Percentiles rank a stretch among this genome's conserved stretches.
phyloP scores from a whole-genome alignment of 805 yeast species.

The Suhomyces sp. region DNA sequence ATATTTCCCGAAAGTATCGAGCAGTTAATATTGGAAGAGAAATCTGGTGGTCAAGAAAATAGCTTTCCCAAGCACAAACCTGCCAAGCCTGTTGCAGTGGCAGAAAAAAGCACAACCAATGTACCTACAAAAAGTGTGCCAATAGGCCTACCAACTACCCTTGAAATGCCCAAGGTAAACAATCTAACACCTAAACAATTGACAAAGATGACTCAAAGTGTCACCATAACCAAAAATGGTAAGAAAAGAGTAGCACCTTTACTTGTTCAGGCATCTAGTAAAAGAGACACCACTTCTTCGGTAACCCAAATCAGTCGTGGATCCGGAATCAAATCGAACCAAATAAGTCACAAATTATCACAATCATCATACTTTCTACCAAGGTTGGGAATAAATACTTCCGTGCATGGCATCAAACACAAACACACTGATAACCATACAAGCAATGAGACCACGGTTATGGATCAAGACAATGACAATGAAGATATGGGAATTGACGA shows the following conservation, averaged over 20 bases:
- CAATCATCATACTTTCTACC: slow-evolving; percentile 53
- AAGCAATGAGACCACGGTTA: slow-evolving; percentile 14
- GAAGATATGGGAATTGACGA: slow-evolving; percentile 45
- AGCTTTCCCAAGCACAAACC: slow-evolving; percentile 6
- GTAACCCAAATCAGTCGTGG: slow-evolving; percentile 6
- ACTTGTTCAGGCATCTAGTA: slow-evolving; percentile 48
- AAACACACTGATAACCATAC: slow-evolving; percentile 10
- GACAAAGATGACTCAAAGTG: slow-evolving; percentile 34
- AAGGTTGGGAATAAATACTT: slow-evolving; percentile 58
- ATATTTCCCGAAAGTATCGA: slow-evolving; percentile 84
- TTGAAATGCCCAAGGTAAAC: neutral
- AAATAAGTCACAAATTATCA: slow-evolving; percentile 35
- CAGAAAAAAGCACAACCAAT: slow-evolving; percentile 11
- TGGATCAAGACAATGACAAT: slow-evolving; percentile 44
- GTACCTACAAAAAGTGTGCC: neutral
- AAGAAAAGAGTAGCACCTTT: slow-evolving; percentile 74
- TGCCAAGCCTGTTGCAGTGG: slow-evolving; percentile 9
- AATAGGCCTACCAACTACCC: neutral
- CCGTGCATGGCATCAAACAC: slow-evolving; percentile 54
- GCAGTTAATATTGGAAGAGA: slow-evolving; percentile 71
- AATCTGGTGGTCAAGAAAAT: slow-evolving; percentile 30
- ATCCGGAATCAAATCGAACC: slow-evolving; percentile 14
- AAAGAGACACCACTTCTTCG: slow-evolving; percentile 10
- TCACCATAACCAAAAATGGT: slow-evolving; percentile 71
- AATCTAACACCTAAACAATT: slow-evolving; percentile 9